Base-by-base conservation (phyloP, 208 protist genomes). In the Vickermania spadyakhi region DNA sequence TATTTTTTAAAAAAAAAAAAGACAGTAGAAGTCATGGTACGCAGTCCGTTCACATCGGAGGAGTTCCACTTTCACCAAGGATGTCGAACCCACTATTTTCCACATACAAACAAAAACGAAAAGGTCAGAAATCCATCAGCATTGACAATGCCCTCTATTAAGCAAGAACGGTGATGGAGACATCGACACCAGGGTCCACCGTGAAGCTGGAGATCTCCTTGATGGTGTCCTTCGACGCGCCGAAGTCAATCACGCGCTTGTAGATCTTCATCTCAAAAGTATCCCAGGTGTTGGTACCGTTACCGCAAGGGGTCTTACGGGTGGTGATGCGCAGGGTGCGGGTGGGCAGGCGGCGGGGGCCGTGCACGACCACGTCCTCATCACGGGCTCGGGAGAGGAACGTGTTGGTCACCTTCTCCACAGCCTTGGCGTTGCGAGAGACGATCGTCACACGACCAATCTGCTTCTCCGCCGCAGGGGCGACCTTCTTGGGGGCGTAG, bases 271-370 rank as follows among this genome's bases (percentile, higher is more conserved):
- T 97, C 88, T 99, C 96, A 68, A 94, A 99, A 45, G 92, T 89
- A 80, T 99, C 97, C 96, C 97, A 99, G 50, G 98, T 99, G 83
- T 99, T 99, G 68, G 98, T 98, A 96, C 98, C 98, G 82, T 99
- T 97, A 98, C 98, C 98, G 93, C 97, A 99, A 68, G 98, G 98
- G 54, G 97, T 98, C 85, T 99, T 99, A 74, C 98, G 87, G 65
- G 96, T 98, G 49, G 97, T 99, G 70, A 99, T 96, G 66, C 86
- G 89, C 67, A 99, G 94, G 53, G 82, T 84, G 79, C 98, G 98
- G 66, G 98, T 99, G 58, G 98, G 98, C 56, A 99, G 89, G 71
- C 98, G 97, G 68, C 99, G 91, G 63, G 98, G 98, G 52, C 98
- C 98, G 67, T 96, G 96, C 66, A 98, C 93, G 70, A 79, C 84